Evolutionary conservation across 306 rosid genomes (phyloP).

Genomic region (Myrica gale): DNA sequence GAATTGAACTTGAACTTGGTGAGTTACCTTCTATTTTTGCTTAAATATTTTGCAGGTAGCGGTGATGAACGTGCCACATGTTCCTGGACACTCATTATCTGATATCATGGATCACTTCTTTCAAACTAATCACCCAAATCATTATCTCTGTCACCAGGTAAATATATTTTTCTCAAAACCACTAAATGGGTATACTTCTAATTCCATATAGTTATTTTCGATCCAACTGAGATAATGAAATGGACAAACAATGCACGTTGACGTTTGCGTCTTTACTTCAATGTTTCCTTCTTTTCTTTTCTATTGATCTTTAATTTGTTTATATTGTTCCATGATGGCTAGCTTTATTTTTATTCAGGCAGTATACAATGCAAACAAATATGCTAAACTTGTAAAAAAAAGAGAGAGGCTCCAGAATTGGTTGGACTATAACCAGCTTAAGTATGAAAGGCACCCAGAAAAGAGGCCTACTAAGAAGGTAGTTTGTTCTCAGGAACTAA

Average conservation of each 20-base stretch:
- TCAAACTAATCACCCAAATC: conserved; percentile 72
- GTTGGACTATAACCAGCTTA: conserved; percentile 85
- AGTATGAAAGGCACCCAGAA: conserved; percentile 80
- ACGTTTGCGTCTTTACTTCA: conserved; percentile 1
- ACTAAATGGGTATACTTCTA: not conserved
- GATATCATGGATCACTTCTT: conserved; percentile 75
- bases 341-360: conserved; percentile 57
- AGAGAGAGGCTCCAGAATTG: conserved; percentile 84
- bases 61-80: conserved; percentile 71
- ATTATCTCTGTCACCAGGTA: conserved; percentile 96
- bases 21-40: not conserved
- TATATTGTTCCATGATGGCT: conserved; percentile 5
- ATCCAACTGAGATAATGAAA: conserved; percentile 6
- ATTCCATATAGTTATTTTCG: not conserved
- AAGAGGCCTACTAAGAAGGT: conserved; percentile 71
- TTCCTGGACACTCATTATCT: conserved; percentile 57
- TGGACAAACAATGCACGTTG: not conserved
- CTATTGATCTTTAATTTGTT: conserved; percentile 10
- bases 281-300: too few relatives aligned
- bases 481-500: conserved; percentile 24
- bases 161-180: conserved; percentile 13
- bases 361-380: conserved; percentile 84
- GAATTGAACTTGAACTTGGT: not conserved
- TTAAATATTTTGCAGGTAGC: conserved; percentile 62
- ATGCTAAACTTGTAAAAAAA: conserved; percentile 61